Evolutionary conservation across 352 stramenopile genomes (phyloP), one percentile per base, ranked within the genome.

Genomic region (Pythium sp.): DNA sequence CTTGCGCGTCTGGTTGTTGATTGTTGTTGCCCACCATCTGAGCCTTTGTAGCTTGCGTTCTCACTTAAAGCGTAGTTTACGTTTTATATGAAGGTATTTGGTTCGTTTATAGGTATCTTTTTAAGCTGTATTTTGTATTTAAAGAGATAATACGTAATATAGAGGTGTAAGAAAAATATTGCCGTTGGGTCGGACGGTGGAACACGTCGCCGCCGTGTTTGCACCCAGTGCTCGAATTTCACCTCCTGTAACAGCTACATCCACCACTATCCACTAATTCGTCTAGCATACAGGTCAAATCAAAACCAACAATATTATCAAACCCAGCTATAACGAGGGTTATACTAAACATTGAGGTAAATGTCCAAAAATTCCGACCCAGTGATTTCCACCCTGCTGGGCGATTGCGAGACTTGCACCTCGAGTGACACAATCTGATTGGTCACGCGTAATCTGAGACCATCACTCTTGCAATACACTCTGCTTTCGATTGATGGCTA

Each of bases 391-490:
- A 14, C 38, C 12, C 14, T n/a, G 2, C 1, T 54, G 20, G 47
- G 11, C 8, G 47, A 55, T 55, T 55, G 20, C 47, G 47, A 18
- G 7, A 18, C 47, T 20, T 22, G n/a, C 54, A 43, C 54, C 54
- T 26, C 5, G 28, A 22, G 26, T 60, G 54, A 34, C 54, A 24
- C 54, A 60, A 59, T 41, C 54, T 22, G 54, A 59, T 59, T 59
- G 54, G 47, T 54, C 47, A 26, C 47, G n/a, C 47, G 47, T 26
- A 54, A 55, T 55, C 47, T 28, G 8, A 14, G 54, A 60, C 54
- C 54, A 60, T 60, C 54, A 60, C 54, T 60, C 54, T 41, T 36
- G 28, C 8, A 28, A 43, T 36, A 24, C 26, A 43, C 26, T 14
- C 14, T 26, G 1, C 7, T 28, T 60, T 43, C 2, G 14, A 18